Percentiles rank a stretch among this genome's conserved stretches.
These are phyloP conservation scores for Melampsora americana DNA, from an alignment of 1,284 basidiomycete species.

Conservation along the genomic window DNA sequence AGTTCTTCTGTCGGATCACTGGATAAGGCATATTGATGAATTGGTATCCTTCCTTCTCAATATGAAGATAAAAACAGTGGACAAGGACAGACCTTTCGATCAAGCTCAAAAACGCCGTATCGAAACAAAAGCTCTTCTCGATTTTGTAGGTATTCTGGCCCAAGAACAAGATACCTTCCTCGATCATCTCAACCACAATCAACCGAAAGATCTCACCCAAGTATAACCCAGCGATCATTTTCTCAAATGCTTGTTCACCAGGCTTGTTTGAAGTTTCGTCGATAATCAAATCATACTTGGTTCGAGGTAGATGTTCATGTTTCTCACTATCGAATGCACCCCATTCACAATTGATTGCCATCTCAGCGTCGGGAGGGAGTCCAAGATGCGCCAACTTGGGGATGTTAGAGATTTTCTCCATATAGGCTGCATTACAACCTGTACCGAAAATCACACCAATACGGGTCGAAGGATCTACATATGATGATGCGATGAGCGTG, in stretches of 20 bases:
- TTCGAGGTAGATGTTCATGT: constrained; percentile 80
- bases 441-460: constrained; percentile 97
- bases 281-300: constrained; percentile 88
- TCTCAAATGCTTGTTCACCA: constrained; percentile 90
- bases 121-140: constrained; percentile 82
- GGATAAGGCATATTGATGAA: constrained; percentile 21
- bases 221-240: constrained; percentile 97
- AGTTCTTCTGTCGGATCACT: constrained; percentile 97
- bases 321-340: constrained; percentile 95
- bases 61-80: background rate
- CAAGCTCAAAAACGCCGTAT: constrained; percentile 92
- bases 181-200: constrained; percentile 90
- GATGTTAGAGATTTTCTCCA: constrained; percentile 73
- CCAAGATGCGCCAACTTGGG: constrained; percentile 72
- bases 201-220: constrained; percentile 93
- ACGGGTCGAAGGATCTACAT: constrained; percentile 83
- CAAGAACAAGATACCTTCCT: constrained; percentile 92
- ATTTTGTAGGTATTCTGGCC: constrained; percentile 96
- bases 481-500: constrained; percentile 92
- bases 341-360: constrained; percentile 98
- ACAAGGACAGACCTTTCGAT: constrained; percentile 74
- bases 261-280: constrained; percentile 95
- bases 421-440: constrained; percentile 87
- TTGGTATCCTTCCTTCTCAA: no score
- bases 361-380: constrained; percentile 64